Conservation (phyloP, 2,329 filamentous ascomycete species). For the Monilinia fructicola region DNA sequence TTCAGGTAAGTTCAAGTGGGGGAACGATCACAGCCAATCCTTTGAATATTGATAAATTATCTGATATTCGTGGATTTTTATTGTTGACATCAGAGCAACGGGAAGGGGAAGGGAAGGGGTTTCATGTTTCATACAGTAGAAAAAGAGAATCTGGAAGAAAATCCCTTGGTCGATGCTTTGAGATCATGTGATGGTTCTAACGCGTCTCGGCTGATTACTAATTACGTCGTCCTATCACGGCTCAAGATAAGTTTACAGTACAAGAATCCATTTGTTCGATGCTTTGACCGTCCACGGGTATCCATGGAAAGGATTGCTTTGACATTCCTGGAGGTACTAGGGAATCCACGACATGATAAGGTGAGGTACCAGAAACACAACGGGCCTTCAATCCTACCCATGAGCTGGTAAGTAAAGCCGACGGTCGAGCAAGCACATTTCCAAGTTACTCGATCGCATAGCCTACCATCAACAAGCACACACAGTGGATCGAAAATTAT, state of each 20-base stretch:
- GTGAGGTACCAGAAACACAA: not conserved
- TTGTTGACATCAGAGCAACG: too few relatives aligned
- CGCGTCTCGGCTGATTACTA: not conserved
- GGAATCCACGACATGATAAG: too few relatives aligned
- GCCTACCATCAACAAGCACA: not conserved
- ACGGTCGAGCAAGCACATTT: not conserved
- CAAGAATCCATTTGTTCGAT: too few relatives aligned
- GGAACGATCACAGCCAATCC: conserved; percentile 7
- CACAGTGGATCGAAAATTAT: not conserved
- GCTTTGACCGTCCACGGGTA: too few relatives aligned
- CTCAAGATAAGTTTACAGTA: too few relatives aligned
- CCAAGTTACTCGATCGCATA: not conserved
- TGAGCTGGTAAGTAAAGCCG: not conserved
- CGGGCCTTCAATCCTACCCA: not conserved
- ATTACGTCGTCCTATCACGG: too few relatives aligned
- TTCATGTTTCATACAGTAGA: conserved; percentile 4
- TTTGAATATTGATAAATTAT: not conserved
- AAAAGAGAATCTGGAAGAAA: not conserved
- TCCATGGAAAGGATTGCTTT: too few relatives aligned
- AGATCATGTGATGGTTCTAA: not conserved
- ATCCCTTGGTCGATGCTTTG: not conserved
- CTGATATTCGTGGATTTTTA: not conserved
- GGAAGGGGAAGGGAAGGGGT: not conserved
- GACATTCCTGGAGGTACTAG: too few relatives aligned
- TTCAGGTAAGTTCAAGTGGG: not conserved